These are phyloP conservation scores for Rhynchosporium secalis DNA, from an alignment of 2,329 filamentous ascomycete species.

Conservation along the genomic window DNA sequence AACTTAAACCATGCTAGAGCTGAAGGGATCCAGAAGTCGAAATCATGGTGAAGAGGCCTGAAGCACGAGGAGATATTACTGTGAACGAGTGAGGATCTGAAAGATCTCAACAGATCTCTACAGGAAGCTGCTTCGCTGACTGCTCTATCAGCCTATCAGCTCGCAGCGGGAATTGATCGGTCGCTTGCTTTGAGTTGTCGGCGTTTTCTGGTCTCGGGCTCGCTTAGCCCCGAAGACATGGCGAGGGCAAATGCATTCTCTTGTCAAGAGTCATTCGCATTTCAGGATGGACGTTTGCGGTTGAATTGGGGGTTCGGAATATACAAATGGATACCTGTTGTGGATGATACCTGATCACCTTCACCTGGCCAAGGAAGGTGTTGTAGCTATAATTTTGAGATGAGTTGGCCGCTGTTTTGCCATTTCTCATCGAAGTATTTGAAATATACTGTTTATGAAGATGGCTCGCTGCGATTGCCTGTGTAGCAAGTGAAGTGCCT, in stretches of 20 bases:
- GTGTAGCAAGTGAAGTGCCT: too few species aligned
- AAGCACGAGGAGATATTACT: background rate
- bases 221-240: background rate
- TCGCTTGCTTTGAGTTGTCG: constrained; percentile 10
- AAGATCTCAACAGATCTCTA: constrained; percentile 27
- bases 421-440: background rate
- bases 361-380: constrained; percentile 12
- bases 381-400: constrained; percentile 20
- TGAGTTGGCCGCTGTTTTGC: background rate
- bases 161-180: constrained; percentile 7
- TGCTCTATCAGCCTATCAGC: background rate
- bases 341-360: constrained; percentile 20
- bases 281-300: constrained; percentile 12
- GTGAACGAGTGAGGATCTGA: constrained; percentile 10
- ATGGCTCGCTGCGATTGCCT: background rate
- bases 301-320: constrained; percentile 1
- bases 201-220: constrained; percentile 11
- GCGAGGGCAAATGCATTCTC: background rate
- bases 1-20: constrained; percentile 34
- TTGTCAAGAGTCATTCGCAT: background rate
- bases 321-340: constrained; percentile 9
- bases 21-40: constrained; percentile 34
- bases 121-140: constrained; percentile 8
- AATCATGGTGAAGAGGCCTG: constrained; percentile 18
- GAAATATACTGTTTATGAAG: background rate